A percentile compares a stretch with the other conserved stretches of the same genome.
Evolutionary conservation across 352 stramenopile genomes (phyloP).

Genomic region (Globisporangium carolinianum): DNA sequence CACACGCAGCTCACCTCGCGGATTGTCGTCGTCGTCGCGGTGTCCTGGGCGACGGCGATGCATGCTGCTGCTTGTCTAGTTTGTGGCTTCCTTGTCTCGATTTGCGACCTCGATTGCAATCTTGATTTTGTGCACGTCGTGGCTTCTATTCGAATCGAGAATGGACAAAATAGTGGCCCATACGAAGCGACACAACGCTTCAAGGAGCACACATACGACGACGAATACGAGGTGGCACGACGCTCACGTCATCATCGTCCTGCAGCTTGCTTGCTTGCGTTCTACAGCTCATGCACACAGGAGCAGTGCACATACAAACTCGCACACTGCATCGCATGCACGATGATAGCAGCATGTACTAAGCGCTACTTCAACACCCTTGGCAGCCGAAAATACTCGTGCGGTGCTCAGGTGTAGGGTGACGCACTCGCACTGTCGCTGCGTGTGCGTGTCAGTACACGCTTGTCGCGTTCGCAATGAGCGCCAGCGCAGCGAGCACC

Average conservation of each 20-base stretch:
- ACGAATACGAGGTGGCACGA: too few species aligned
- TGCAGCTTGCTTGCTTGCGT: too few species aligned
- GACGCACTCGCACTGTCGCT: background rate
- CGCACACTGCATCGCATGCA: too few species aligned
- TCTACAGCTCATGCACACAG: too few species aligned
- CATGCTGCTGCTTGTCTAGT: constrained; percentile 7
- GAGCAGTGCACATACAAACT: too few species aligned
- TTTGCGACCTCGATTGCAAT: background rate
- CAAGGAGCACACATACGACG: too few species aligned
- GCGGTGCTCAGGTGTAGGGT: too few species aligned
- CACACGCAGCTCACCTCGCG: background rate
- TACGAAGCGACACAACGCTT: background rate
- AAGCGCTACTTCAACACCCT: too few species aligned
- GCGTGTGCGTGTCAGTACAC: background rate
- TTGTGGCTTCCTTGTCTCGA: background rate
- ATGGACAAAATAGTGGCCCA: background rate
- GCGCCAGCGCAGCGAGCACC: background rate
- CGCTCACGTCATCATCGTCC: too few species aligned
- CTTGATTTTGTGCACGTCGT: background rate
- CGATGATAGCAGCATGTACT: too few species aligned
- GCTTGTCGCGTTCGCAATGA: background rate
- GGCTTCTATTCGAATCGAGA: background rate
- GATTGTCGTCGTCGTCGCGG: constrained; percentile 9
- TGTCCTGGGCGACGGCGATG: constrained; percentile 21
- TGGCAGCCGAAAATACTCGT: too few species aligned